phyloP scores from a whole-genome alignment of 306 rosid genomes.

The Quercus gilva region DNA sequence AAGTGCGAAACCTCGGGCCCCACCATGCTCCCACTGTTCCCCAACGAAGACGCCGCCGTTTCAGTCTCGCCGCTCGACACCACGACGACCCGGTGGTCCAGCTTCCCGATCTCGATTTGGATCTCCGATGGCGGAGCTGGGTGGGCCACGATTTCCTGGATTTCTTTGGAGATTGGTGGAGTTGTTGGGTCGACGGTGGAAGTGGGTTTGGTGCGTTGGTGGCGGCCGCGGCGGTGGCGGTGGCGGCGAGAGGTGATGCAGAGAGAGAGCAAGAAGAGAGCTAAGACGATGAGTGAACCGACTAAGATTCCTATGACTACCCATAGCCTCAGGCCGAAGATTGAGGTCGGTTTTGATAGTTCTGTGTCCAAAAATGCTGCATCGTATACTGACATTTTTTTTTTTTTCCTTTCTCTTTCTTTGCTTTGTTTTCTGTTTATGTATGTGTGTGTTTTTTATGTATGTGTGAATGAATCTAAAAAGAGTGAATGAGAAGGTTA shows the following conservation, averaged over 20 bases:
- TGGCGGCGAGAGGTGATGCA: conserved; percentile 85
- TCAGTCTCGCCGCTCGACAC: conserved; percentile 83
- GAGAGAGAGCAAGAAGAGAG: conserved; percentile 82
- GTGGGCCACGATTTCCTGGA: conserved; percentile 67
- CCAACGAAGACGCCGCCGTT: conserved; percentile 49
- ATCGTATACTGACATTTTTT: conserved; percentile 69
- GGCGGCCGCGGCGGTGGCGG: conserved; percentile 25
- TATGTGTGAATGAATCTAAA: background rate
- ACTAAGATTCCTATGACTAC: conserved; percentile 88
- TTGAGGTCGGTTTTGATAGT: conserved; percentile 76
- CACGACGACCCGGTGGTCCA: conserved; percentile 67
- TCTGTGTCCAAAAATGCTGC: conserved; percentile 73
- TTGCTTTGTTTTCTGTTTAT: background rate
- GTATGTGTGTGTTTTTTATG: background rate
- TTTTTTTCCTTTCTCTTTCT: background rate
- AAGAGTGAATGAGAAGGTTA: background rate
- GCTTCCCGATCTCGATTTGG: conserved; percentile 71
- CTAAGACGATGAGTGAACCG: conserved; percentile 69
- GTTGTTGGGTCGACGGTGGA: conserved; percentile 17
- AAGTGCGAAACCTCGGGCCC: conserved; percentile 96
- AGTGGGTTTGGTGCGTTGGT: conserved; percentile 7
- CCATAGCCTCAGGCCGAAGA: conserved; percentile 93
- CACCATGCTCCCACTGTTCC: conserved; percentile 48
- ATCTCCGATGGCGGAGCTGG: conserved; percentile 37
- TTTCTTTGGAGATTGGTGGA: conserved; percentile 71